Percentiles rank a stretch among this genome's conserved stretches.
Conservation (phyloP, 805 yeast genomes). For the Wickerhamiella musiphila region DNA sequence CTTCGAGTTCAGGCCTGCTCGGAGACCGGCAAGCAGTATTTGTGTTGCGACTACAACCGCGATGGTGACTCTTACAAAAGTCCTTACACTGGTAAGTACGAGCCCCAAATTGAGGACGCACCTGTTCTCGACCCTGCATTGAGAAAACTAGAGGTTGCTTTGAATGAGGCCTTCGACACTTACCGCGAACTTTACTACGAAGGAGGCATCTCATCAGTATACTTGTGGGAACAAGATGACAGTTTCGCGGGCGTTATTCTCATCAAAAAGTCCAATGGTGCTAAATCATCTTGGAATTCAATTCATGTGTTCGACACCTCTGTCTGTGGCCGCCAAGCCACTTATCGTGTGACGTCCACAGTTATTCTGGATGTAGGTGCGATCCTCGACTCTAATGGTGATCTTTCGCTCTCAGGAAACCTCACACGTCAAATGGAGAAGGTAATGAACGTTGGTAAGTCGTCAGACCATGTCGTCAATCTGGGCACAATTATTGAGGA, state of each 20-base stretch:
- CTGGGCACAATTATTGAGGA: constrained; percentile 78
- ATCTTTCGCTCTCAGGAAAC: constrained; percentile 52
- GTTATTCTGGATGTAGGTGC: constrained; percentile 55
- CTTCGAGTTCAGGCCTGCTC: constrained; percentile 35
- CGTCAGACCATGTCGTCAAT: constrained; percentile 62
- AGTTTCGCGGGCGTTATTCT: constrained; percentile 87
- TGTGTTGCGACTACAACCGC: constrained; percentile 86
- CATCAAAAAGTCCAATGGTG: constrained; percentile 40
- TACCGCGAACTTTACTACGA: constrained; percentile 90
- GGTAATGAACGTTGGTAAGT: constrained; percentile 28
- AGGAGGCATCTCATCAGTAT: constrained; percentile 80
- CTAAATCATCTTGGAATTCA: constrained; percentile 56
- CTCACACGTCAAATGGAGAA: constrained; percentile 66
- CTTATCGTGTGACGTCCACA: constrained; percentile 70
- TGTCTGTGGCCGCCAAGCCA: constrained; percentile 24
- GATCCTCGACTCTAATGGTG: constrained; percentile 22
- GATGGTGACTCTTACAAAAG: constrained; percentile 87
- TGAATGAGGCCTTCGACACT: constrained; percentile 81
- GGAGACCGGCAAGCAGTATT: constrained; percentile 43
- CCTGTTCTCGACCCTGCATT: constrained; percentile 54
- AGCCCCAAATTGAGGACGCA: constrained; percentile 31
- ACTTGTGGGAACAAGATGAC: constrained; percentile 74
- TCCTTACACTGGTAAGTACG: constrained; percentile 74
- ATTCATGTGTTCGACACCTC: constrained; percentile 58
- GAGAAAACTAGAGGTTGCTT: constrained; percentile 58